A percentile compares a stretch with the other conserved stretches of the same genome.
Conservation (phyloP, 192 early-diverging fungal species). For the Entomortierella chlamydospora region DNA sequence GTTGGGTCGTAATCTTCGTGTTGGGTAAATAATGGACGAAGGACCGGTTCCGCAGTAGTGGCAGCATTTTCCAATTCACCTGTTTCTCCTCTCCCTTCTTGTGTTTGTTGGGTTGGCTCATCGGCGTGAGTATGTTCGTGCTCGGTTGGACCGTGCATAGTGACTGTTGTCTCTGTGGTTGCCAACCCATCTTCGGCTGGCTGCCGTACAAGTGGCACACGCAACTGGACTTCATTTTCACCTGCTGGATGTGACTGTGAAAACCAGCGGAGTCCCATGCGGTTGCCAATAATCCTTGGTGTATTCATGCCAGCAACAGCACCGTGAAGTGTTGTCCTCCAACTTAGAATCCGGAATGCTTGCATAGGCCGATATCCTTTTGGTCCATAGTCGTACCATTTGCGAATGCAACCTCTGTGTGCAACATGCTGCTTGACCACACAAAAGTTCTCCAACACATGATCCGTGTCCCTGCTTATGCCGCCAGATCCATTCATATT, state of each 20-base stretch:
- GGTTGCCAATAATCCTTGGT: slow-evolving; percentile 8
- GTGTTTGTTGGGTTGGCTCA: background rate
- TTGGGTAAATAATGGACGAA: slow-evolving; percentile 37
- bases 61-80: background rate
- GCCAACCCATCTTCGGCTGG: background rate
- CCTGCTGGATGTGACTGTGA: background rate
- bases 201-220: slow-evolving; percentile 6
- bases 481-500: background rate
- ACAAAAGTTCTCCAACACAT: slow-evolving; percentile 53
- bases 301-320: slow-evolving; percentile 41
- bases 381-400: slow-evolving; percentile 55
- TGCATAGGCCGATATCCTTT: slow-evolving; percentile 53
- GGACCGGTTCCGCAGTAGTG: slow-evolving; percentile 31
- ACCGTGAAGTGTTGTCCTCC: slow-evolving; percentile 40
- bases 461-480: slow-evolving; percentile 32
- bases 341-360: slow-evolving; percentile 35
- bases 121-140: background rate
- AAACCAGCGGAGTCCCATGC: slow-evolving; percentile 41
- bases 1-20: slow-evolving; percentile 20
- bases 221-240: background rate
- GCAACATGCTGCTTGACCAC: slow-evolving; percentile 49
- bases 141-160: background rate
- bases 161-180: slow-evolving; percentile 5
- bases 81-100: background rate
- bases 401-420: slow-evolving; percentile 47